These are phyloP conservation scores for Dalbergia oliveri DNA, from an alignment of 306 rosid species.

Conservation along the genomic window DNA sequence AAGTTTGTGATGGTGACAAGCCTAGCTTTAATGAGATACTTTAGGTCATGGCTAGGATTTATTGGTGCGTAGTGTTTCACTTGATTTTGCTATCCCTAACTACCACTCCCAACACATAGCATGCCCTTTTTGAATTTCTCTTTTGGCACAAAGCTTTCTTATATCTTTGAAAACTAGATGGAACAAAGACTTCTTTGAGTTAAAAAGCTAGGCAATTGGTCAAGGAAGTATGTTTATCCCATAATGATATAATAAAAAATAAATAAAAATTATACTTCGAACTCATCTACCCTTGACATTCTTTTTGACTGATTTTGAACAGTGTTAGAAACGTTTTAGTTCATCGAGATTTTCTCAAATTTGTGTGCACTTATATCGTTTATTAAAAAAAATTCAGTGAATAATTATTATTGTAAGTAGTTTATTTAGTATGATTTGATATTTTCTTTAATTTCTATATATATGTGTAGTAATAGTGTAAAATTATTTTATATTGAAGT, in stretches of 20 bases:
- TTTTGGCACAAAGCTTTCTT: neutral
- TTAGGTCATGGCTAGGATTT: constrained; percentile 35
- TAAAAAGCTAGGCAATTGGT: constrained; percentile 36
- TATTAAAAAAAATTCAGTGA: no score
- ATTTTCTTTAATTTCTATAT: no score
- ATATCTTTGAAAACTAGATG: constrained; percentile 4
- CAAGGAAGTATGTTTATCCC: constrained; percentile 19
- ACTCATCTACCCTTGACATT: constrained; percentile 28
- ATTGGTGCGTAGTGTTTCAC: constrained; percentile 38
- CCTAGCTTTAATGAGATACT: constrained; percentile 29
- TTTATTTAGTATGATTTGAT: no score
- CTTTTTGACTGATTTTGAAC: constrained; percentile 33
- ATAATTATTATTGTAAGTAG: no score
- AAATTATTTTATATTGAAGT: no score
- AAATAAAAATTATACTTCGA: neutral
- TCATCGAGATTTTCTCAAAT: neutral
- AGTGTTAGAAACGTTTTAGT: neutral
- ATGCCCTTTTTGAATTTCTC: neutral
- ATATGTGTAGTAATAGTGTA: no score
- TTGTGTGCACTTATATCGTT: no score
- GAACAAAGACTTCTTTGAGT: constrained; percentile 12
- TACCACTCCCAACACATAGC: constrained; percentile 35
- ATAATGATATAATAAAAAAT: neutral
- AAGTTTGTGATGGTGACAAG: constrained; percentile 48
- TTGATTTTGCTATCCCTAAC: constrained; percentile 44